Conservation (phyloP, 768 basidiomycete species). For the Russula virescens region DNA sequence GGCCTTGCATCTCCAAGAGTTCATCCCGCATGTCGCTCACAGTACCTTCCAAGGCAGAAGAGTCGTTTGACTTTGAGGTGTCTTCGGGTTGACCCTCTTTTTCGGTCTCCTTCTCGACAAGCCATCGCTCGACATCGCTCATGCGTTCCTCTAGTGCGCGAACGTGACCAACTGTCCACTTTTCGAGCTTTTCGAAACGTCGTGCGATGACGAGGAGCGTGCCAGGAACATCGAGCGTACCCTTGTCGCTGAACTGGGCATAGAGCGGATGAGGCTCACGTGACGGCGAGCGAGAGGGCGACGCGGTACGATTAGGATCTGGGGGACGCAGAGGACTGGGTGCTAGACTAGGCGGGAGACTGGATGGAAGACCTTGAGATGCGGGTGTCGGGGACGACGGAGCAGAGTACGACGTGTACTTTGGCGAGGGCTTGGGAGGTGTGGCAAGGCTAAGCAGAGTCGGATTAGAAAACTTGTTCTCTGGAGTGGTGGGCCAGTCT, state of each 20-base stretch:
- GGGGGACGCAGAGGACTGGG: constrained; percentile 57
- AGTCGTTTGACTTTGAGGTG: constrained; percentile 19
- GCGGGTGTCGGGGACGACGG: constrained; percentile 64
- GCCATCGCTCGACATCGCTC: constrained; percentile 87
- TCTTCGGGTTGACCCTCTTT: constrained; percentile 34
- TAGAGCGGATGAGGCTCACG: constrained; percentile 66
- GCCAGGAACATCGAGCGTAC: constrained; percentile 66
- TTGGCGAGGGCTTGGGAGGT: constrained; percentile 42
- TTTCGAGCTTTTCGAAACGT: constrained; percentile 84
- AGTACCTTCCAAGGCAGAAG: constrained; percentile 34
- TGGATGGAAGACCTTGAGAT: constrained; percentile 40
- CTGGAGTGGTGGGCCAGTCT: constrained; percentile 51
- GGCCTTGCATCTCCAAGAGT: constrained; percentile 64
- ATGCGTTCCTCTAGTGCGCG: constrained; percentile 87
- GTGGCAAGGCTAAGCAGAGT: constrained; percentile 49
- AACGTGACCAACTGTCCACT: constrained; percentile 85
- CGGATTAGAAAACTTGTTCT: constrained; percentile 53
- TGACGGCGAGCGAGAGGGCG: constrained; percentile 50
- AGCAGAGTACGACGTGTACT: constrained; percentile 44
- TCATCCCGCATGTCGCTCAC: constrained; percentile 59
- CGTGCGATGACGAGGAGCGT: constrained; percentile 71
- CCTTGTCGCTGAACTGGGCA: constrained; percentile 66
- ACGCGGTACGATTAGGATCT: constrained; percentile 35
- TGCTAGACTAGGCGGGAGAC: constrained; percentile 50
- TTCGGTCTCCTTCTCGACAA: constrained; percentile 78